These are phyloP conservation scores for Fusarium sp. DNA, from an alignment of 2,329 filamentous ascomycete species.

Conservation along the genomic window DNA sequence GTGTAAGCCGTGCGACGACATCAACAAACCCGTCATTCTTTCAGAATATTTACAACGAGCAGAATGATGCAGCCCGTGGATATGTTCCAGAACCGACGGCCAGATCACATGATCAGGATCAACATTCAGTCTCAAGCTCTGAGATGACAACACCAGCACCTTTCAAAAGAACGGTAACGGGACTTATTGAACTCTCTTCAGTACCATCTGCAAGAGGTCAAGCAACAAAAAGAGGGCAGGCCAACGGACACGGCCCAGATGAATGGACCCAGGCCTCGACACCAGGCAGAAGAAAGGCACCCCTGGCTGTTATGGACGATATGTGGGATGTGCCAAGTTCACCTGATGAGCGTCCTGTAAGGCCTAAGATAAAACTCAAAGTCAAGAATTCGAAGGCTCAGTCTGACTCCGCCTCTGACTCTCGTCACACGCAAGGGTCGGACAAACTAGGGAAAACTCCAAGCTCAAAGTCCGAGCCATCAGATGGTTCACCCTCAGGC, in stretches of 20 bases:
- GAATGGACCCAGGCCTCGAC: constrained; percentile 49
- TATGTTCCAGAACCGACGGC: constrained; percentile 20
- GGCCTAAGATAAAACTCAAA: constrained; percentile 23
- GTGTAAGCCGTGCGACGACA: constrained; percentile 44
- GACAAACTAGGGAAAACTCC: not conserved
- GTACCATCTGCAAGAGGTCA: constrained; percentile 45
- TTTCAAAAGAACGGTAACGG: constrained; percentile 41
- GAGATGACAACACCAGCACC: constrained; percentile 41
- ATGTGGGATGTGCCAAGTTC: constrained; percentile 59
- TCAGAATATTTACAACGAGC: constrained; percentile 57
- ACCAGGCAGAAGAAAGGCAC: constrained; percentile 41
- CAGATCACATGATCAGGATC: constrained; percentile 12
- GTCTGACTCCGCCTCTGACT: not conserved
- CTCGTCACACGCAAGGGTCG: not conserved
- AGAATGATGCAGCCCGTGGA: constrained; percentile 48
- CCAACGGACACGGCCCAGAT: constrained; percentile 20
- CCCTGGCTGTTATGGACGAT: constrained; percentile 42
- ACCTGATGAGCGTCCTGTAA: constrained; percentile 40
- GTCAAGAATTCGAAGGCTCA: constrained; percentile 21
- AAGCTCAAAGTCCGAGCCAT: not conserved
- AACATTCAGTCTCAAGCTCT: constrained; percentile 32
- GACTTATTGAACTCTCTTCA: constrained; percentile 41
- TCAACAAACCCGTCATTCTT: constrained; percentile 62
- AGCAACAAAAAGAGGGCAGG: constrained; percentile 5
- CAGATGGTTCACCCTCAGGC: constrained; percentile 1